phyloP scores from a whole-genome alignment of 1,139 yeast genomes.

The Maudiozyma humilis region DNA sequence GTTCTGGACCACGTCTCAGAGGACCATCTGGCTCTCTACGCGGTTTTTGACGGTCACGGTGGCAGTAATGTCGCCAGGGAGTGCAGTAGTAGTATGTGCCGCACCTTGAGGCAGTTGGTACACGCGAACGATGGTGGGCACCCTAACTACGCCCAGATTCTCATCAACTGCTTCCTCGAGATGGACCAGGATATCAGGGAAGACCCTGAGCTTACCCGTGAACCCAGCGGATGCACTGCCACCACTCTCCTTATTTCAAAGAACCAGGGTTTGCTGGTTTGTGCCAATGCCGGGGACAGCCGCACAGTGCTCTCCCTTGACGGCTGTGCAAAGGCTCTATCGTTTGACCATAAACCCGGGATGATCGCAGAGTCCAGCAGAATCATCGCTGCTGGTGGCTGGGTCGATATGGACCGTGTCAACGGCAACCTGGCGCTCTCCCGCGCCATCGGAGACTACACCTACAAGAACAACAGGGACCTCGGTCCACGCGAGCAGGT shows the following conservation, averaged over 20 bases:
- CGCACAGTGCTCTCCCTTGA: conserved; percentile 81
- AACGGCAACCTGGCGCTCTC: conserved; percentile 94
- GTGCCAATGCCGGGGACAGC: conserved; percentile 96
- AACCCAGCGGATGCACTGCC: conserved; percentile 95
- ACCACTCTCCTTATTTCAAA: conserved; percentile 65
- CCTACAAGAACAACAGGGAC: conserved; percentile 70
- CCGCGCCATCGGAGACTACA: conserved; percentile 96
- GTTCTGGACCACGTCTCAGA: conserved; percentile 38
- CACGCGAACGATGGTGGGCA: not conserved
- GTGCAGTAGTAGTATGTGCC: conserved; percentile 51
- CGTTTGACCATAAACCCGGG: conserved; percentile 93
- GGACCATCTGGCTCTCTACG: conserved; percentile 69
- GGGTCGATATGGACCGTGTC: conserved; percentile 92
- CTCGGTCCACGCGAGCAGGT: conserved; percentile 93
- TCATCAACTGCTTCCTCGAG: conserved; percentile 65
- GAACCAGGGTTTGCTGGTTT: conserved; percentile 34
- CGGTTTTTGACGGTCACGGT: conserved; percentile 97
- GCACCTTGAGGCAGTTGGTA: not conserved
- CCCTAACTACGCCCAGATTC: not conserved
- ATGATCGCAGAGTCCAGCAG: conserved; percentile 91
- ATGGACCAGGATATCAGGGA: conserved; percentile 77
- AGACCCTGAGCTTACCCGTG: conserved; percentile 53
- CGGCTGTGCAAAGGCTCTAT: conserved; percentile 82
- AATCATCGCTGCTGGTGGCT: conserved; percentile 94
- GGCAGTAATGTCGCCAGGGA: conserved; percentile 86